Conservation (phyloP, 805 yeast species). For the Teunomyces gatunensis region DNA sequence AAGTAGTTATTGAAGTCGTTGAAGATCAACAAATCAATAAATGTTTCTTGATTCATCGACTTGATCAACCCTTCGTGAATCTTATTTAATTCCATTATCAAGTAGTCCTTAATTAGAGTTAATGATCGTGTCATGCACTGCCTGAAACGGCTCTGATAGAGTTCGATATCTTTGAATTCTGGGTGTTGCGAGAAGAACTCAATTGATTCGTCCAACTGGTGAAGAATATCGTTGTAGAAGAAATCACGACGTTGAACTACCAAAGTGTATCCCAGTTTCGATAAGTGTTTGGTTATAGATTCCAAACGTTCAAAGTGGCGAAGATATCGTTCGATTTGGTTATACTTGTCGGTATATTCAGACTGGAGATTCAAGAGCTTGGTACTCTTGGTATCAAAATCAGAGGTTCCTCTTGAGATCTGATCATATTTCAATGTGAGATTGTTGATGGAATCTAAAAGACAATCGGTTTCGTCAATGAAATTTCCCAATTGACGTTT, state of each 20-base stretch:
- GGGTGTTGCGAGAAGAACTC: conserved; percentile 52
- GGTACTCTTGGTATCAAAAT: conserved; percentile 58
- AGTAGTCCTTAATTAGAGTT: conserved; percentile 68
- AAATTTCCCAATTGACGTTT: conserved; percentile 27
- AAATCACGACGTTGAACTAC: conserved; percentile 47
- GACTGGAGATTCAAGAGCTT: conserved; percentile 47
- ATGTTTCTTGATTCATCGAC: conserved; percentile 23
- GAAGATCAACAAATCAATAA: conserved; percentile 63
- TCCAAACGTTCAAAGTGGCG: conserved; percentile 69
- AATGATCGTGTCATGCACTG: conserved; percentile 83
- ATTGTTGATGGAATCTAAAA: conserved; percentile 45
- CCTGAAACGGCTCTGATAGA: conserved; percentile 68
- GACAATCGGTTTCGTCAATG: conserved; percentile 41
- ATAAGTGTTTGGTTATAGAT: conserved; percentile 61
- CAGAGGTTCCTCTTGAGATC: conserved; percentile 60
- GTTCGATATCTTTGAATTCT: conserved; percentile 62
- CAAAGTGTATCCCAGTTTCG: conserved; percentile 62
- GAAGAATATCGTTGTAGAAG: conserved; percentile 47
- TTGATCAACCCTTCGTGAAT: conserved; percentile 19
- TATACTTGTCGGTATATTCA: conserved; percentile 39
- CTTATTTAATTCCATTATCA: conserved; percentile 43
- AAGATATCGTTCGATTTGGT: conserved; percentile 48
- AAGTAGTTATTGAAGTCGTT: conserved; percentile 50
- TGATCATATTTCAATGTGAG: conserved; percentile 53
- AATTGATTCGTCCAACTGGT: conserved; percentile 64